phyloP scores from a whole-genome alignment of 1,284 basidiomycete species.

The Tremellales sp. region DNA sequence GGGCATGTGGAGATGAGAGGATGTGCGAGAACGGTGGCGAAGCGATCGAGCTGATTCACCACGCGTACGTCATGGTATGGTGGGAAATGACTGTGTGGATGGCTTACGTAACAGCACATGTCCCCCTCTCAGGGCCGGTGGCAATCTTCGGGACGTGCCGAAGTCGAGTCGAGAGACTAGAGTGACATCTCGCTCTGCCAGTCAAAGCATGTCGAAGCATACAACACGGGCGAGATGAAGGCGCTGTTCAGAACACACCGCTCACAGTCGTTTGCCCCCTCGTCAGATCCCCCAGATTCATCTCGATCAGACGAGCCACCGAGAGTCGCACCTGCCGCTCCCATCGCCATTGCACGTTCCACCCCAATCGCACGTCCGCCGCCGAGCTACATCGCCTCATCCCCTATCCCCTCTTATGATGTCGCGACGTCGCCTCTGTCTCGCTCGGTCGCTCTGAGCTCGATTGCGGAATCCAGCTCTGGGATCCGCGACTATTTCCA shows the following conservation, averaged over 20 bases:
- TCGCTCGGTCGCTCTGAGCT: background rate
- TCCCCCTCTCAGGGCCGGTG: too few relatives aligned
- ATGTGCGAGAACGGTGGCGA: too few relatives aligned
- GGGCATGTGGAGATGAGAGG: too few relatives aligned
- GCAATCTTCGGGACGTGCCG: too few relatives aligned
- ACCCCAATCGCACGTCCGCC: background rate
- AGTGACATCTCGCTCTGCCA: too few relatives aligned
- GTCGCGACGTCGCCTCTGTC: background rate
- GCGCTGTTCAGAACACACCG: conserved; percentile 10
- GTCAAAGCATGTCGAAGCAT: too few relatives aligned
- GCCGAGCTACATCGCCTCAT: background rate
- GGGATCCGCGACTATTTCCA: conserved; percentile 12
- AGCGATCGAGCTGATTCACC: too few relatives aligned
- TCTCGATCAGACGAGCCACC: background rate
- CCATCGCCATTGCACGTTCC: conserved; percentile 2
- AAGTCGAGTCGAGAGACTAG: too few relatives aligned
- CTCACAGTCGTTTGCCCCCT: background rate
- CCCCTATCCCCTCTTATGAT: conserved; percentile 19
- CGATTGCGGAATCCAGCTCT: background rate
- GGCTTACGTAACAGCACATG: too few relatives aligned
- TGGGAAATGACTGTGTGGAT: too few relatives aligned
- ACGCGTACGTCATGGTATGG: too few relatives aligned
- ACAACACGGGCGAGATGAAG: conserved; percentile 2
- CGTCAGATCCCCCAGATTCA: background rate
- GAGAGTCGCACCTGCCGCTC: background rate